Conservation (phyloP, 2,329 filamentous ascomycete species). For the Alternaria rosae region DNA sequence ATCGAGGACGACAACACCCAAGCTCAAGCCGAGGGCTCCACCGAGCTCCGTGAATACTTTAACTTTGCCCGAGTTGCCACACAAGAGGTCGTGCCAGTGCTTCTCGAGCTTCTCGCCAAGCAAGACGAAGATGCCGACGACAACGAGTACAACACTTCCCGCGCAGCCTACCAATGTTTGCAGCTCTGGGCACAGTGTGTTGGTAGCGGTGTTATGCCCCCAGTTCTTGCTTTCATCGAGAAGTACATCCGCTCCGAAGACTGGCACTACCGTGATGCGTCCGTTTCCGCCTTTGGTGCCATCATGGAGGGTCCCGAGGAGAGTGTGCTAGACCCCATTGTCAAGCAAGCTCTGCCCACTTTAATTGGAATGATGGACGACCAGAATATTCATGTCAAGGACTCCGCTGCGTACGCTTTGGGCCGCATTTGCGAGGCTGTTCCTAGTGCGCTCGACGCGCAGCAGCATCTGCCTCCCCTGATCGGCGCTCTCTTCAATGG, state of each 20-base stretch:
- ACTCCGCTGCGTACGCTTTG: slow-evolving; percentile 94
- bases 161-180: slow-evolving; percentile 94
- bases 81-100: slow-evolving; percentile 90
- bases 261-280: slow-evolving; percentile 94
- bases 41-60: slow-evolving; percentile 90
- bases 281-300: slow-evolving; percentile 94
- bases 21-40: slow-evolving; percentile 73
- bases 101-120: slow-evolving; percentile 88
- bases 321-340: slow-evolving; percentile 87
- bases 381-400: slow-evolving; percentile 85
- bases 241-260: slow-evolving; percentile 86
- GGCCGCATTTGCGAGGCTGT: slow-evolving; percentile 95
- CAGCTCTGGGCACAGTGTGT: slow-evolving; percentile 96
- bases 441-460: slow-evolving; percentile 87
- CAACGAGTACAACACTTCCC: slow-evolving; percentile 96
- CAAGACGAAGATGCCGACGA: slow-evolving; percentile 97
- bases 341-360: slow-evolving; percentile 93
- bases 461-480: slow-evolving; percentile 80
- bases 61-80: slow-evolving; percentile 95
- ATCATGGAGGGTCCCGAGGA: slow-evolving; percentile 99
- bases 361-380: slow-evolving; percentile 95
- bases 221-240: slow-evolving; percentile 91
- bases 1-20: slow-evolving; percentile 97
- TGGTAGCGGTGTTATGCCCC: slow-evolving; percentile 79
- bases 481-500: slow-evolving; percentile 90